These are phyloP conservation scores for Oldenlandia corymbosa DNA, from an alignment of 257 asterid genomes.

Conservation along the genomic window DNA sequence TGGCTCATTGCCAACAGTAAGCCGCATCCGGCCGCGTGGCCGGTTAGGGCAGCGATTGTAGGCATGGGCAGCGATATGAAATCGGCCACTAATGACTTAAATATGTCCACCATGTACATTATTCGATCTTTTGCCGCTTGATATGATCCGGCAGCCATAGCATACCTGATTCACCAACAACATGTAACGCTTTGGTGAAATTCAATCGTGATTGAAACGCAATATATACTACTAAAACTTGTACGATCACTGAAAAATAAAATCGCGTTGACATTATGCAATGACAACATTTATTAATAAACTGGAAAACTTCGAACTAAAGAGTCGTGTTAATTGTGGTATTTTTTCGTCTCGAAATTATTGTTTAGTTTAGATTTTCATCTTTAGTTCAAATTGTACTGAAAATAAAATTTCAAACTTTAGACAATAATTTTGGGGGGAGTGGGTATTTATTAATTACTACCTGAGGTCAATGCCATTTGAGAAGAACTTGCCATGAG, in stretches of 20 bases:
- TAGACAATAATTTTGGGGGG: too few relatives aligned
- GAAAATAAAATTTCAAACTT: too few relatives aligned
- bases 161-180: constrained; percentile 30
- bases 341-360: too few relatives aligned
- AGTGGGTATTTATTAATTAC: too few relatives aligned
- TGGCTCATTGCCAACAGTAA: constrained; percentile 61
- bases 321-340: too few relatives aligned
- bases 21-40: constrained; percentile 91
- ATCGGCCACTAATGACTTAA: constrained; percentile 60
- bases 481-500: constrained; percentile 78
- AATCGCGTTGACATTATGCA: too few relatives aligned
- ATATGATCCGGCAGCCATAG: constrained; percentile 57
- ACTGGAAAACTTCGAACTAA: too few relatives aligned
- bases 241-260: neutral
- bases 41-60: constrained; percentile 71
- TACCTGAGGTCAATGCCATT: constrained; percentile 76
- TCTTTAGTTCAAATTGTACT: too few relatives aligned
- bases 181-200: neutral
- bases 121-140: constrained; percentile 46
- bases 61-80: constrained; percentile 67
- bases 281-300: too few relatives aligned
- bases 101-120: constrained; percentile 47
- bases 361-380: too few relatives aligned
- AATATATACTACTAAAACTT: neutral
- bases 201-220: neutral